phyloP scores from a whole-genome alignment of 495 filamentous ascomycete species.

The Letharia columbiana region DNA sequence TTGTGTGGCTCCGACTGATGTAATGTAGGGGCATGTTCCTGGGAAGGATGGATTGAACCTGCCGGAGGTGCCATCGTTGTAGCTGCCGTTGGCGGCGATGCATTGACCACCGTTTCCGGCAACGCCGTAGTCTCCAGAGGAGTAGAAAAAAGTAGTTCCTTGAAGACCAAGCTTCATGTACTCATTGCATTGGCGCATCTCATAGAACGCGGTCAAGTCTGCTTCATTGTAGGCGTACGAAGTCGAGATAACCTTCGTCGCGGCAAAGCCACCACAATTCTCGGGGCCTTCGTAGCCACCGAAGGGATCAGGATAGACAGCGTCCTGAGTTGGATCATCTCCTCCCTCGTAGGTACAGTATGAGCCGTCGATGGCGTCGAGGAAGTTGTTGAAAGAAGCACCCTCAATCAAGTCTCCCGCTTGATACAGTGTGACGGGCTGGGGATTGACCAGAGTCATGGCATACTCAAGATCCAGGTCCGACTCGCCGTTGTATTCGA shows the following conservation, averaged over 20 bases:
- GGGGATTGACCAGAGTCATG: constrained; percentile 48
- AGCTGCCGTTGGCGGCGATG: constrained; percentile 29
- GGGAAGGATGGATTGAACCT: constrained; percentile 45
- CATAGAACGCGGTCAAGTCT: constrained; percentile 43
- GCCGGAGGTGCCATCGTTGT: constrained; percentile 31
- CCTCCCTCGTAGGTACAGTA: constrained; percentile 46
- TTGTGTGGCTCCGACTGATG: constrained; percentile 42
- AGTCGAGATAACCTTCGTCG: constrained; percentile 53
- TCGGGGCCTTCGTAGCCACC: constrained; percentile 49
- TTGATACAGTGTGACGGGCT: constrained; percentile 51
- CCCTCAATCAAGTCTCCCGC: constrained; percentile 47
- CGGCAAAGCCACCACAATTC: constrained; percentile 53
- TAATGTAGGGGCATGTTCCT: constrained; percentile 43
- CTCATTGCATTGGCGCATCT: constrained; percentile 49
- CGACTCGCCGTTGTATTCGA: constrained; percentile 38
- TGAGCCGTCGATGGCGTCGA: constrained; percentile 54
- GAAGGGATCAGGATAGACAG: constrained; percentile 42
- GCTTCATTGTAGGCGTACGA: constrained; percentile 49
- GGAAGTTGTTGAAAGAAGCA: constrained; percentile 43
- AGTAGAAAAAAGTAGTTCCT: constrained; percentile 52
- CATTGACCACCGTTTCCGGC: constrained; percentile 37
- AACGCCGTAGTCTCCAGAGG: constrained; percentile 54
- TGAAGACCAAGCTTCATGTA: constrained; percentile 59
- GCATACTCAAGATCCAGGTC: constrained; percentile 45
- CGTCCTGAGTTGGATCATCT: constrained; percentile 36